phyloP scores from a whole-genome alignment of 1,139 yeast species.

The Blastobotrys raffinosifermentans region DNA sequence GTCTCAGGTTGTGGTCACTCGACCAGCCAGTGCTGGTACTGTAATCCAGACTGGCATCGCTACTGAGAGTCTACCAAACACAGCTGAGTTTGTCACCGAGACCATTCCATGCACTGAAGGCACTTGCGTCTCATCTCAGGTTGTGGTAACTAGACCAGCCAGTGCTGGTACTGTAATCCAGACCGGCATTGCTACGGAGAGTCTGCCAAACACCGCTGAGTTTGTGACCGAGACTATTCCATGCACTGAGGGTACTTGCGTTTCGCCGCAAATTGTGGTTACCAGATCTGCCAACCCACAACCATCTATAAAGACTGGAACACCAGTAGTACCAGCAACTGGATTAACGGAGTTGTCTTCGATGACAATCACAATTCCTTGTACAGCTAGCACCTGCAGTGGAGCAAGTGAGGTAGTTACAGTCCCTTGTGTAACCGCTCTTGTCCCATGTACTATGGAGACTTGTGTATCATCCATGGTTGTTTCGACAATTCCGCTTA shows the following conservation, averaged over 20 bases:
- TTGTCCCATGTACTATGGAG: conserved; percentile 4
- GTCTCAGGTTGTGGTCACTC: not conserved
- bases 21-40: conserved; percentile 4
- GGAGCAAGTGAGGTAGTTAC: not conserved
- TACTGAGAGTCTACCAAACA: conserved; percentile 3
- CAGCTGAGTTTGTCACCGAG: conserved; percentile 5
- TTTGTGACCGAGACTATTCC: conserved; percentile 14
- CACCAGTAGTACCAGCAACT: too few relatives aligned
- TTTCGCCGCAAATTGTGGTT: not conserved
- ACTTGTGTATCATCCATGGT: conserved; percentile 4
- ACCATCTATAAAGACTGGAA: too few relatives aligned
- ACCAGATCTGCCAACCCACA: too few relatives aligned
- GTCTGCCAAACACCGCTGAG: not conserved
- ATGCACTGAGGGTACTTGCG: conserved; percentile 13
- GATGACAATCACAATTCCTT: conserved; percentile 1
- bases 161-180: conserved; percentile 5
- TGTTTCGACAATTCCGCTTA: conserved; percentile 2
- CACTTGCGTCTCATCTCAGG: conserved; percentile 5
- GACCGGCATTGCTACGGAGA: conserved; percentile 9
- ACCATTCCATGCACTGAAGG: conserved; percentile 16
- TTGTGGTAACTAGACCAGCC: not conserved
- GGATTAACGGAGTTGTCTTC: too few relatives aligned
- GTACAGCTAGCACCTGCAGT: not conserved
- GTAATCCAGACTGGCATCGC: conserved; percentile 7
- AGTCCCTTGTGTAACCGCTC: conserved; percentile 4